Evolutionary conservation across 2,329 filamentous ascomycete species (phyloP).

Genomic region (Calonectria naviculata): DNA sequence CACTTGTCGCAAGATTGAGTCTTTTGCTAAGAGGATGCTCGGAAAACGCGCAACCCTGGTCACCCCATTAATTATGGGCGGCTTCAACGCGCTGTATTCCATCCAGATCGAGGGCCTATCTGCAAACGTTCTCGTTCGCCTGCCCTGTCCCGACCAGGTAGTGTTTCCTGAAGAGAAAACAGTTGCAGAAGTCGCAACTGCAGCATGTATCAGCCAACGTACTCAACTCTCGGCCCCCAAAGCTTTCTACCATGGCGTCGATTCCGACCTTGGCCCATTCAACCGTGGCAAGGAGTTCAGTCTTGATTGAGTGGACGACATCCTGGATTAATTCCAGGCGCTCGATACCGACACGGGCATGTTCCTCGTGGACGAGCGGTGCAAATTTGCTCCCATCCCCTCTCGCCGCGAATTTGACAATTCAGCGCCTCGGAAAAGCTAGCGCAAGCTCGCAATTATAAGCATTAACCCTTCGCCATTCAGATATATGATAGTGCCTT

Average conservation of each 20-base stretch:
- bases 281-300: neutral
- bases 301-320: neutral
- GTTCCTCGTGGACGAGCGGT: neutral
- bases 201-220: slow-evolving; percentile 22
- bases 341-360: neutral
- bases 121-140: slow-evolving; percentile 29
- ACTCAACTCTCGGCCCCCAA: slow-evolving; percentile 40
- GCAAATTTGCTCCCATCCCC: neutral
- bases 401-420: neutral
- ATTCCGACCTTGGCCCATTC: slow-evolving; percentile 34
- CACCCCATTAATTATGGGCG: slow-evolving; percentile 38
- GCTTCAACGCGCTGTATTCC: slow-evolving; percentile 42
- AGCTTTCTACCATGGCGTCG: slow-evolving; percentile 32
- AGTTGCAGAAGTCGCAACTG: slow-evolving; percentile 36
- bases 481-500: neutral
- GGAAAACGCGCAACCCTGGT: slow-evolving; percentile 28
- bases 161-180: slow-evolving; percentile 37
- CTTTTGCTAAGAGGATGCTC: slow-evolving; percentile 29
- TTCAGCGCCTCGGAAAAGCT: neutral
- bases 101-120: slow-evolving; percentile 30
- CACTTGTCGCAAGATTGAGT: slow-evolving; percentile 32
- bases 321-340: neutral
- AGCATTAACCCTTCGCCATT: neutral
- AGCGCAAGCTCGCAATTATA: neutral
- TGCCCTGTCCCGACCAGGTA: slow-evolving; percentile 34